phyloP scores from a whole-genome alignment of 495 filamentous ascomycete genomes.

The Aspergillus carlsbadensis region DNA sequence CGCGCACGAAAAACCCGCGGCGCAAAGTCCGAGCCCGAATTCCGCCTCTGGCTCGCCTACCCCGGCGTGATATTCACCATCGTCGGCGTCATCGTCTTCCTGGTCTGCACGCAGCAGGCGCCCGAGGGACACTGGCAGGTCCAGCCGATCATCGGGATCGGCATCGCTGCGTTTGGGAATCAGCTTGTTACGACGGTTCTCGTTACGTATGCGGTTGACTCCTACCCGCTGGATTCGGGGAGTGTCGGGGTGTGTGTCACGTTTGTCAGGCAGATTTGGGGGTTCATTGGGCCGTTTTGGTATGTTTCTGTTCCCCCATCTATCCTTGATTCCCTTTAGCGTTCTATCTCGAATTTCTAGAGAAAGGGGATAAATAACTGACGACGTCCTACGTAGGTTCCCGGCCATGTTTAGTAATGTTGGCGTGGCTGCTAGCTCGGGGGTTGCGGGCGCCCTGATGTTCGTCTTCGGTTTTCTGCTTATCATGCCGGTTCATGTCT shows the following conservation, averaged over 20 bases:
- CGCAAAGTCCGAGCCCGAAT: slow-evolving; percentile 38
- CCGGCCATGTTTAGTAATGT: slow-evolving; percentile 42
- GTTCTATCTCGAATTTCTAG: background rate
- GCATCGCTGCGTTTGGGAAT: slow-evolving; percentile 50
- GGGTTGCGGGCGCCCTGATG: slow-evolving; percentile 31
- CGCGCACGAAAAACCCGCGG: slow-evolving; percentile 25
- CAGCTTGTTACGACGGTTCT: slow-evolving; percentile 56
- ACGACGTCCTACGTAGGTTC: slow-evolving; percentile 28
- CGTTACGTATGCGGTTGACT: slow-evolving; percentile 50
- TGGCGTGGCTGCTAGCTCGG: slow-evolving; percentile 35
- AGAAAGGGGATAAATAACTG: background rate
- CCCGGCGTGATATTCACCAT: slow-evolving; percentile 46
- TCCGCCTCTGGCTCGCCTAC: slow-evolving; percentile 55
- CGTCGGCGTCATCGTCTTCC: slow-evolving; percentile 52
- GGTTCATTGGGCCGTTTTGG: slow-evolving; percentile 59
- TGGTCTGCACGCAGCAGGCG: slow-evolving; percentile 26
- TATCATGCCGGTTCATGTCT: slow-evolving; percentile 26
- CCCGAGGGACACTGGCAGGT: slow-evolving; percentile 43
- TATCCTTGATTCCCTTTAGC: too few relatives aligned
- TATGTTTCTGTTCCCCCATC: too few relatives aligned
- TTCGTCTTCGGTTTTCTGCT: slow-evolving; percentile 35
- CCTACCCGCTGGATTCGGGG: slow-evolving; percentile 31
- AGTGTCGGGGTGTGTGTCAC: slow-evolving; percentile 11
- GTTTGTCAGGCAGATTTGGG: slow-evolving; percentile 52
- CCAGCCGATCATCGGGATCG: slow-evolving; percentile 49